phyloP scores from a whole-genome alignment of 192 early-diverging fungal genomes.

The Gigaspora rosea region DNA sequence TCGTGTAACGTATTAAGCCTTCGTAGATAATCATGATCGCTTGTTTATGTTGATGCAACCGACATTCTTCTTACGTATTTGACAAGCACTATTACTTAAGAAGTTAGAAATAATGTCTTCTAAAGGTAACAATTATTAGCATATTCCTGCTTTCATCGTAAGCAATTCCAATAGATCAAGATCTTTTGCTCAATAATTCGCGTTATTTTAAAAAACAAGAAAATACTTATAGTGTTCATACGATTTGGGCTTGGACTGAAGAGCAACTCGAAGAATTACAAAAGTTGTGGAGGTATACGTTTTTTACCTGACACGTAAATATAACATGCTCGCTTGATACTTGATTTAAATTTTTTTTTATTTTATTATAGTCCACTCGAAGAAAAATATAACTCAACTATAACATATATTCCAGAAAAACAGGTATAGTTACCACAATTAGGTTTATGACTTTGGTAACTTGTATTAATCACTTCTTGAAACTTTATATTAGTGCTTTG shows the following conservation, averaged over 20 bases:
- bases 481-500: constrained; percentile 1
- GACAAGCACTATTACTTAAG: too few species aligned
- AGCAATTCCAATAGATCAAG: not conserved
- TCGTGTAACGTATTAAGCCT: too few species aligned
- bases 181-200: not conserved
- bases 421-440: not conserved
- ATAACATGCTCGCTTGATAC: too few species aligned
- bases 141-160: not conserved
- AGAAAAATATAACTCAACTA: not conserved
- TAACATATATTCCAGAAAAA: not conserved
- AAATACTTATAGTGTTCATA: not conserved
- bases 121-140: too few species aligned
- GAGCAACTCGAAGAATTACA: not conserved
- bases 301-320: not conserved
- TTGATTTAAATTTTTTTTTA: not conserved
- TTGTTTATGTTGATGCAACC: too few species aligned
- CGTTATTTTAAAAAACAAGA: not conserved
- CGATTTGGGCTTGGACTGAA: constrained; percentile 24
- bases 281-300: not conserved
- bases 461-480: not conserved
- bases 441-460: not conserved
- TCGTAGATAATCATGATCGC: too few species aligned
- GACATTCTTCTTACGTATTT: too few species aligned
- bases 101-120: too few species aligned
- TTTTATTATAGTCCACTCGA: not conserved